Evolutionary conservation across 163 green algal species (phyloP), one percentile per base, ranked within the genome.

Genomic region (Picocystis sp.): DNA sequence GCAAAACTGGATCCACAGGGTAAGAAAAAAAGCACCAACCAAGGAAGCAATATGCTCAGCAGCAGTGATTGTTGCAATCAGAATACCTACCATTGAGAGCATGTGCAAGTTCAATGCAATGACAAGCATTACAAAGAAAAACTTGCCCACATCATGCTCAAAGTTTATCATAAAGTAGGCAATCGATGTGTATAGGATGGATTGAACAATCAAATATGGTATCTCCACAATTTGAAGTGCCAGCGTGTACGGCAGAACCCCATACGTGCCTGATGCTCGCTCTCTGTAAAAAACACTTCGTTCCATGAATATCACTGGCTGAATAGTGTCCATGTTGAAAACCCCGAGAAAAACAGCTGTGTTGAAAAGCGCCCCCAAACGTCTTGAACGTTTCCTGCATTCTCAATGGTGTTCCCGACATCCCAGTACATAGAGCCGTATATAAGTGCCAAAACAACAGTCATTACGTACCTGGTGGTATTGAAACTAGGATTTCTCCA

Each of bases 241-340:
- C 14, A 67, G 21, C 11, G 57, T 48, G 12, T 62, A 67, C 3
- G 60, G 60, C 13, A 67, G 15, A 13, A 33, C 57, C 13, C n/a
- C 22, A 12, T 69, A 69, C 13, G 51, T 49, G 44, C 57, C 53
- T 3, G 63, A 60, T 10, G 55, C 50, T 2, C 57, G 47, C 43
- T 74, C 63, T 22, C 63, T 47, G 45, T 68, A 74, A 34, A 58
- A 72, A 19, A 74, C 58, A 14, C 53, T 46, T 22, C 63, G 56
- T 44, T 72, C 63, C 2, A 60, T 65, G 15, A 59, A 64, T 0
- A 88, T 58, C 3, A 92, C 52, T 0, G 81, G 81, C 69, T 83
- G 71, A 3, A 72, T 65, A 2, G 61, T 72, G 63, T 86, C 79
- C n/a, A 76, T 62, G 58, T 90, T 90, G 55, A 77, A 80, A 74